Evolutionary conservation across 176 grass and related monocot species (phyloP).

Genomic region (Miscanthus lutarioriparius): DNA sequence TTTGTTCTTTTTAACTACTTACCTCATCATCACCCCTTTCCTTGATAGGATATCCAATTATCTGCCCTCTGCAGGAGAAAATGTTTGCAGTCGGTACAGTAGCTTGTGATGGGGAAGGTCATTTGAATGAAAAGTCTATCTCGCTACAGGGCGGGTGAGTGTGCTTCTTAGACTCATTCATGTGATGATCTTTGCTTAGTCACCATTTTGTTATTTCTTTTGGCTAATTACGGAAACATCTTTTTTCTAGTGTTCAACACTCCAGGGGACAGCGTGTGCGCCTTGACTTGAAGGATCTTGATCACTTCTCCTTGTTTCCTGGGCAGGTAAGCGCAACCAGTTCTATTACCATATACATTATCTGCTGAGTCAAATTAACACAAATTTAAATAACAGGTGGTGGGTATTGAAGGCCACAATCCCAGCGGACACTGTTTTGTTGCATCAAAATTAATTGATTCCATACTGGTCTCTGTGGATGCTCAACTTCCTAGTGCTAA

Average conservation of each 20-base stretch:
- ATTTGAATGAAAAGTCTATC: constrained; percentile 94
- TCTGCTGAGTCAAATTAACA: constrained; percentile 33
- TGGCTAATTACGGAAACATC: constrained; percentile 21
- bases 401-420: constrained; percentile 90
- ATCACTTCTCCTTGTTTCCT: constrained; percentile 84
- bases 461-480: constrained; percentile 53
- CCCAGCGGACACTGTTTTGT: constrained; percentile 90
- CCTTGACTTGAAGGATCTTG: constrained; percentile 77
- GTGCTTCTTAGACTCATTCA: constrained; percentile 10
- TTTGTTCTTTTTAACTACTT: background rate
- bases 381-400: constrained; percentile 52
- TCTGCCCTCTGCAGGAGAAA: constrained; percentile 63
- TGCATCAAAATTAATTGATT: constrained; percentile 77
- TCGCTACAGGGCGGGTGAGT: constrained; percentile 84
- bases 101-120: constrained; percentile 92
- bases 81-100: constrained; percentile 89
- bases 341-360: constrained; percentile 1
- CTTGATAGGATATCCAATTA: constrained; percentile 18
- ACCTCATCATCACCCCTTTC: background rate
- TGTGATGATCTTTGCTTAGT: background rate
- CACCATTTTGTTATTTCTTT: constrained; percentile 22
- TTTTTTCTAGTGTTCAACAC: constrained; percentile 62
- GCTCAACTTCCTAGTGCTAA: constrained; percentile 62
- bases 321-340: constrained; percentile 61
- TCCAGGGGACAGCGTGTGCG: constrained; percentile 77